A percentile compares a stretch with the other conserved stretches of the same genome.
These are phyloP conservation scores for Microthyrium microscopicum DNA, from an alignment of 2,329 filamentous ascomycete genomes.

Conservation along the genomic window DNA sequence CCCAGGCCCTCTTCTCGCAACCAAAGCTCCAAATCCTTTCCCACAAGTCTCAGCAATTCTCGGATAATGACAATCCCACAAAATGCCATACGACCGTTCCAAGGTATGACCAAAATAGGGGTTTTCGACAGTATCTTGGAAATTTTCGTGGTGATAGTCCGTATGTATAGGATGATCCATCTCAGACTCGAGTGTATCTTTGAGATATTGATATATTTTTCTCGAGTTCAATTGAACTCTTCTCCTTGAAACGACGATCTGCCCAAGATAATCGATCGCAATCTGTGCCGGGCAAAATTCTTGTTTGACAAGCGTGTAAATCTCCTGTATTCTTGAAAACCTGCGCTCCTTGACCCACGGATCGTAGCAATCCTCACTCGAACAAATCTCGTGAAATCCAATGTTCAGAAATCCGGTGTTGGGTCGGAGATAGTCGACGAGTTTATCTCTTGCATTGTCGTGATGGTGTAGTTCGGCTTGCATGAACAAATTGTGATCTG, in stretches of 20 bases:
- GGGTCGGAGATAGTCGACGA: constrained; percentile 23
- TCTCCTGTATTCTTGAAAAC: constrained; percentile 4
- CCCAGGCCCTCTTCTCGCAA: not conserved
- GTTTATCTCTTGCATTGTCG: constrained; percentile 19
- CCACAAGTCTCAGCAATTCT: constrained; percentile 2
- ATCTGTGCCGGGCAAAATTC: constrained; percentile 16
- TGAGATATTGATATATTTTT: constrained; percentile 17
- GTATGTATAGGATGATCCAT: constrained; percentile 3
- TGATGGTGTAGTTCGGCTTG: constrained; percentile 28
- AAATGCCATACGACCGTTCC: constrained; percentile 1
- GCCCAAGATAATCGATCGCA: constrained; percentile 28
- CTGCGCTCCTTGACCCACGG: constrained; percentile 12
- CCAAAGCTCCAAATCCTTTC: not conserved
- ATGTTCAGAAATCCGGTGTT: constrained; percentile 30
- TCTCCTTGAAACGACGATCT: constrained; percentile 29
- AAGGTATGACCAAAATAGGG: constrained; percentile 5
- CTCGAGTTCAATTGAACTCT: constrained; percentile 24
- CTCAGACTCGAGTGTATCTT: constrained; percentile 2
- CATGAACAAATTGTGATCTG: constrained; percentile 30
- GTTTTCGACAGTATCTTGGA: constrained; percentile 4
- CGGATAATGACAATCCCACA: constrained; percentile 2
- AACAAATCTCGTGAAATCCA: constrained; percentile 23
- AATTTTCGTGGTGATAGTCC: constrained; percentile 2
- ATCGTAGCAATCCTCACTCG: constrained; percentile 25
- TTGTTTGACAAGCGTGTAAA: constrained; percentile 21